Evolutionary conservation across 129 eudicot species (phyloP).

Genomic region (Pseudognaphalium luteoalbum): DNA sequence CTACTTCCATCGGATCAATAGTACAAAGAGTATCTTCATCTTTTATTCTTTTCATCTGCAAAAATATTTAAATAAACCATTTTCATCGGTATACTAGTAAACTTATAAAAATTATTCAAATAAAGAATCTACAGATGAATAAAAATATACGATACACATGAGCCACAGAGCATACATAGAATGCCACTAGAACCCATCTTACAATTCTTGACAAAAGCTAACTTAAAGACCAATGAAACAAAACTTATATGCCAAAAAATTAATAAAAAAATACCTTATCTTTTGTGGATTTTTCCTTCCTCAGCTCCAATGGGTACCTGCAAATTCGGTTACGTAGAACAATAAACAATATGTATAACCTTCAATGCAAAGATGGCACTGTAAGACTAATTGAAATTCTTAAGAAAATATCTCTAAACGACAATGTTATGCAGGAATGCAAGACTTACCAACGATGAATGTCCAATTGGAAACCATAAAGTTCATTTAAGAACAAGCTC

Average conservation of each 20-base stretch:
- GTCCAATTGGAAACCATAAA: slow-evolving; percentile 93
- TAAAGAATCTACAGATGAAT: background rate
- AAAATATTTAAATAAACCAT: slow-evolving; percentile 23
- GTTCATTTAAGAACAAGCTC: slow-evolving; percentile 92
- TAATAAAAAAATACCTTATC: slow-evolving; percentile 54
- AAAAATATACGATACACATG: background rate
- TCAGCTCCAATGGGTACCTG: slow-evolving; percentile 95
- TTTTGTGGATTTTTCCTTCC: slow-evolving; percentile 91
- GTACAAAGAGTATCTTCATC: slow-evolving; percentile 35
- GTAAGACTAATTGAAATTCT: background rate
- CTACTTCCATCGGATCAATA: slow-evolving; percentile 36
- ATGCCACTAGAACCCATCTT: background rate
- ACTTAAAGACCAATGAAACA: background rate
- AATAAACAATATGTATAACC: background rate
- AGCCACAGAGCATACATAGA: background rate
- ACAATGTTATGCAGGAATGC: background rate
- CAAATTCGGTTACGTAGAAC: slow-evolving; percentile 11
- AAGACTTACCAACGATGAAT: slow-evolving; percentile 79
- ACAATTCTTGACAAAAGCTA: background rate
- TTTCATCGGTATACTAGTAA: background rate
- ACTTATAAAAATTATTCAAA: too few relatives aligned
- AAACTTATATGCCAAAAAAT: slow-evolving; percentile 4
- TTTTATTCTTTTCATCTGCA: slow-evolving; percentile 63
- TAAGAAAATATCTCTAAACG: background rate
- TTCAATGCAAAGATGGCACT: background rate